These are phyloP conservation scores for Teratosphaeria gauchensis DNA, from an alignment of 2,329 filamentous ascomycete species.

Conservation along the genomic window DNA sequence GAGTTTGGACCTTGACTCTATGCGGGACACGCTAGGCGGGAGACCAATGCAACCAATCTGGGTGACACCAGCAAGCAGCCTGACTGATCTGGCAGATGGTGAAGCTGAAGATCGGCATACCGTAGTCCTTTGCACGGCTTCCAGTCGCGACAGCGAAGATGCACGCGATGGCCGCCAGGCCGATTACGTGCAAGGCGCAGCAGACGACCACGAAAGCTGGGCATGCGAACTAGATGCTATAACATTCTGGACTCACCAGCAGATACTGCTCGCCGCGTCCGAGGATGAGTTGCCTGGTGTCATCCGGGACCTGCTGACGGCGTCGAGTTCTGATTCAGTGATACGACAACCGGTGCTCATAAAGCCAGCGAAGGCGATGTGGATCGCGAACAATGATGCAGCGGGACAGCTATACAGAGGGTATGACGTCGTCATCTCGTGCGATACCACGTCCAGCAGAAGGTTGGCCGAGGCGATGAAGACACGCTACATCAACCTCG, in stretches of 20 bases:
- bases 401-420: constrained; percentile 10
- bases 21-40: constrained; percentile 45
- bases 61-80: constrained; percentile 60
- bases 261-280: constrained; percentile 48
- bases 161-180: constrained; percentile 45
- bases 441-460: constrained; percentile 27
- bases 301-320: constrained; percentile 27
- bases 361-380: constrained; percentile 32
- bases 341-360: constrained; percentile 29
- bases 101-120: constrained; percentile 49
- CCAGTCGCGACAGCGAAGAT: constrained; percentile 63
- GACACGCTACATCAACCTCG: constrained; percentile 45
- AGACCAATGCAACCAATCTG: constrained; percentile 72
- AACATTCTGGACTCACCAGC: constrained; percentile 67
- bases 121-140: constrained; percentile 78
- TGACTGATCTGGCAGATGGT: constrained; percentile 9
- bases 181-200: constrained; percentile 87
- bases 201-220: constrained; percentile 93
- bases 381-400: constrained; percentile 31
- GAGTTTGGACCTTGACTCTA: constrained; percentile 45
- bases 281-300: constrained; percentile 55
- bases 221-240: constrained; percentile 65
- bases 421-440: neutral
- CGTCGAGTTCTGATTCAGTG: neutral
- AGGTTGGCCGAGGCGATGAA: constrained; percentile 26